phyloP scores from a whole-genome alignment of 768 basidiomycete genomes.

The Amanita rubescens region DNA sequence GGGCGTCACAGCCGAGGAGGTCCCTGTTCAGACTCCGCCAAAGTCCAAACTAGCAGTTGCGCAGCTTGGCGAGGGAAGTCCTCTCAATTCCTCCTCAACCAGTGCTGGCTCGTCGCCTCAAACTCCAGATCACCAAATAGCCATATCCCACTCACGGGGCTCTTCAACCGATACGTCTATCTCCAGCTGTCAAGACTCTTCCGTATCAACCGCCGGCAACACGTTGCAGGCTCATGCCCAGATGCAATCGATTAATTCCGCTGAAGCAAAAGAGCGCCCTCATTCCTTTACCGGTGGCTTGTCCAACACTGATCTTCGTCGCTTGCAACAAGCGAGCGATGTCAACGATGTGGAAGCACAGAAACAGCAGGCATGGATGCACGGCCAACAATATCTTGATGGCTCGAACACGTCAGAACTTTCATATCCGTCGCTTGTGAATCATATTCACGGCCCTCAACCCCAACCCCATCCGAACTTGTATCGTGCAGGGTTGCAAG shows the following conservation, averaged over 20 bases:
- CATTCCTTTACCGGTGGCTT: constrained; percentile 78
- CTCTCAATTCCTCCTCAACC: constrained; percentile 64
- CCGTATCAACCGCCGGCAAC: constrained; percentile 49
- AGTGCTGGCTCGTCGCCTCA: constrained; percentile 72
- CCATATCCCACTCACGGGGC: constrained; percentile 8
- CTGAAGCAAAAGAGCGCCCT: constrained; percentile 67
- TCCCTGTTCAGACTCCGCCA: constrained; percentile 59
- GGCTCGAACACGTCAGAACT: constrained; percentile 33
- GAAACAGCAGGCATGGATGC: constrained; percentile 42
- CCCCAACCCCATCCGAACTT: constrained; percentile 37
- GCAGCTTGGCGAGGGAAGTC: constrained; percentile 59
- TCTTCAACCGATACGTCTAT: constrained; percentile 22
- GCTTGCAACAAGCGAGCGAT: constrained; percentile 64
- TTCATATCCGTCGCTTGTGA: constrained; percentile 64
- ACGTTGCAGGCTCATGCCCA: constrained; percentile 48
- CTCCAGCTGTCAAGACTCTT: constrained; percentile 79
- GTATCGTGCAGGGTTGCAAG: constrained; percentile 35
- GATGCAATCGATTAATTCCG: constrained; percentile 42
- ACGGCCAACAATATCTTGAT: constrained; percentile 40
- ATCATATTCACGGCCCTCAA: constrained; percentile 47
- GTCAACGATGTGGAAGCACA: constrained; percentile 32
- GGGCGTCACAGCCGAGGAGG: constrained; percentile 33
- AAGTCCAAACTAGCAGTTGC: constrained; percentile 54
- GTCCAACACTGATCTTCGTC: constrained; percentile 65
- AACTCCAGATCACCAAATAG: constrained; percentile 57